A percentile compares a stretch with the other conserved stretches of the same genome.
phyloP scores from a whole-genome alignment of 768 basidiomycete genomes.

The Termitomyces sp. region DNA sequence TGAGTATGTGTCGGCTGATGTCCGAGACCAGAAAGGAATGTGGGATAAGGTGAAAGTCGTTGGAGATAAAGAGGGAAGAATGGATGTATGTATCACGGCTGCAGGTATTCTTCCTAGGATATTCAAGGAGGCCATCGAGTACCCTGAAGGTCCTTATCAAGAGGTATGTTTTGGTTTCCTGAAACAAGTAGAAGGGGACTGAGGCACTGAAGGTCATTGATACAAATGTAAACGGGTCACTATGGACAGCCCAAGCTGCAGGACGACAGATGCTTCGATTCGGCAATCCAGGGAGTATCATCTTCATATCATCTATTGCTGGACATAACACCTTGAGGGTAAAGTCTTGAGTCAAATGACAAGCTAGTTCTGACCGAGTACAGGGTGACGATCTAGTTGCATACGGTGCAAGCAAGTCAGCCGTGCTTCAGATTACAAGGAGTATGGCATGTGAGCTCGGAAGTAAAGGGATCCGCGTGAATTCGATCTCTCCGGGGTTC shows the following conservation, averaged over 20 bases:
- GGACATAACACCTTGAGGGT: slow-evolving; percentile 27
- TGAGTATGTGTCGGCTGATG: slow-evolving; percentile 63
- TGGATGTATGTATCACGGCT: slow-evolving; percentile 73
- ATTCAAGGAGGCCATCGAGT: slow-evolving; percentile 53
- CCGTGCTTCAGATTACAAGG: slow-evolving; percentile 70
- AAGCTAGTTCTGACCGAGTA: neutral
- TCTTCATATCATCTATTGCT: slow-evolving; percentile 62
- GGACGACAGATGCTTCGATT: slow-evolving; percentile 56
- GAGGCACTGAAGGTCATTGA: slow-evolving; percentile 45
- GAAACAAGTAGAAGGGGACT: neutral
- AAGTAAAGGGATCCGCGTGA: slow-evolving; percentile 57
- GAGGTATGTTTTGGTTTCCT: slow-evolving; percentile 26
- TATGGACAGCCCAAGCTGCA: slow-evolving; percentile 60
- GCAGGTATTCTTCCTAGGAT: slow-evolving; percentile 56
- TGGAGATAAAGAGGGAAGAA: slow-evolving; percentile 57
- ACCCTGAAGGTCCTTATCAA: slow-evolving; percentile 54
- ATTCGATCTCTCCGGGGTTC: slow-evolving; percentile 69
- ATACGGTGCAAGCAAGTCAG: slow-evolving; percentile 73
- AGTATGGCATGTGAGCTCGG: slow-evolving; percentile 80
- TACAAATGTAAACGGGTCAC: slow-evolving; percentile 58
- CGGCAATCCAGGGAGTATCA: slow-evolving; percentile 47
- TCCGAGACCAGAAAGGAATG: slow-evolving; percentile 52
- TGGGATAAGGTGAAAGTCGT: slow-evolving; percentile 56
- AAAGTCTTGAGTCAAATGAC: neutral
- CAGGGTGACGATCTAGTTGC: slow-evolving; percentile 15